Conservation (phyloP, 164 flowering plant genomes). For the Echeveria elegans region DNA sequence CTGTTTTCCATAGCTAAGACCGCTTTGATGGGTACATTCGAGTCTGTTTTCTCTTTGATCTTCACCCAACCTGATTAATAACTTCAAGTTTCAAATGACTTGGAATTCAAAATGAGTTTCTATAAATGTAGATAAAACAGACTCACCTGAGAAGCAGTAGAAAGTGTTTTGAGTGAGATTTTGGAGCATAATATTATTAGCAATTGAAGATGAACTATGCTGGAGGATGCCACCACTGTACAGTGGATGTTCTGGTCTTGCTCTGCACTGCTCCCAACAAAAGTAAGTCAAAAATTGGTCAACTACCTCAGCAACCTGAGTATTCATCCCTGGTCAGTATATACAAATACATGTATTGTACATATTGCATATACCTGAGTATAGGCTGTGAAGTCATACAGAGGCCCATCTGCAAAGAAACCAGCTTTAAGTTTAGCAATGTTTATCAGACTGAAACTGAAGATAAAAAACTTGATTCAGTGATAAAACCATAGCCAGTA, state of each 20-base stretch:
- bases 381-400: slow-evolving; percentile 68
- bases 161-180: slow-evolving; percentile 20
- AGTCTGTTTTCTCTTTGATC: slow-evolving; percentile 25
- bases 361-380: slow-evolving; percentile 42
- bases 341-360: too few relatives aligned
- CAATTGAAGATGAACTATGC: slow-evolving; percentile 27
- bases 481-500: slow-evolving; percentile 8
- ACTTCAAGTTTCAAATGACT: neutral
- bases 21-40: slow-evolving; percentile 44
- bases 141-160: slow-evolving; percentile 72
- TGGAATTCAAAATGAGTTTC: too few relatives aligned
- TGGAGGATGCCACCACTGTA: slow-evolving; percentile 71
- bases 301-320: too few relatives aligned
- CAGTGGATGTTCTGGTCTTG: slow-evolving; percentile 53
- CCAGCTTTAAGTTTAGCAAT: neutral
- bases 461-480: neutral
- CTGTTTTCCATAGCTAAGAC: slow-evolving; percentile 31
- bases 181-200: too few relatives aligned
- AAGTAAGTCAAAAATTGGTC: too few relatives aligned
- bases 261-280: slow-evolving; percentile 65
- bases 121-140: too few relatives aligned
- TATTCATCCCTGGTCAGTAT: too few relatives aligned
- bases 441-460: neutral
- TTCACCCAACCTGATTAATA: slow-evolving; percentile 60
- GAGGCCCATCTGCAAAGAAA: slow-evolving; percentile 53